These are phyloP conservation scores for Emergomyces orientalis DNA, from an alignment of 2,329 filamentous ascomycete species.

Conservation along the genomic window DNA sequence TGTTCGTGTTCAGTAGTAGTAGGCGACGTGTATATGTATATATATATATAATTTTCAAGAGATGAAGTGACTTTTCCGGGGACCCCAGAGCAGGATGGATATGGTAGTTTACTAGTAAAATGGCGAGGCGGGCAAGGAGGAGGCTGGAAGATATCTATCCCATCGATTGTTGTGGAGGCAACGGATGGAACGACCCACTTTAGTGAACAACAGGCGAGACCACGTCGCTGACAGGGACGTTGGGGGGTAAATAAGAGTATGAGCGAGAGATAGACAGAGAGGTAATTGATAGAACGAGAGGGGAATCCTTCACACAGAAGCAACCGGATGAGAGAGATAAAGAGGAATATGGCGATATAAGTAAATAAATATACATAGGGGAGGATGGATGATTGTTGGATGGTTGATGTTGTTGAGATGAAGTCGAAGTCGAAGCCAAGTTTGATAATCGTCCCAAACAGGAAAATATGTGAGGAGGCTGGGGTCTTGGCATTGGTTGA, in stretches of 20 bases:
- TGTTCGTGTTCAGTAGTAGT: neutral
- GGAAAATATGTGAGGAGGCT: constrained; percentile 2
- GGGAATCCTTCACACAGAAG: neutral
- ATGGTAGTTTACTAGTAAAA: neutral
- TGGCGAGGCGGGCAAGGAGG: neutral
- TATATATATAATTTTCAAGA: neutral
- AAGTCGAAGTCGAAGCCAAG: too few species aligned
- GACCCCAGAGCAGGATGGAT: neutral
- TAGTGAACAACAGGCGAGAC: constrained; percentile 1
- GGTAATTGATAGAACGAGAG: too few species aligned
- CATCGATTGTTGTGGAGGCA: constrained; percentile 5
- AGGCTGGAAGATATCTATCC: neutral
- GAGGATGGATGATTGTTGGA: neutral
- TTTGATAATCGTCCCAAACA: too few species aligned
- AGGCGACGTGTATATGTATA: neutral
- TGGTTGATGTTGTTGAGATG: neutral
- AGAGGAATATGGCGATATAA: neutral
- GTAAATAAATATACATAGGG: neutral
- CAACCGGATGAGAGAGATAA: neutral
- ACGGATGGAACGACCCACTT: neutral
- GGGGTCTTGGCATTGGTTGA: constrained; percentile 3
- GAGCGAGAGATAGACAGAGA: neutral
- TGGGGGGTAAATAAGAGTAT: neutral
- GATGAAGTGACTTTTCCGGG: neutral
- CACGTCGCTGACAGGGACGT: neutral